These are phyloP conservation scores for Orobanche coerulescens DNA, from an alignment of 257 asterid genomes.

Conservation along the genomic window DNA sequence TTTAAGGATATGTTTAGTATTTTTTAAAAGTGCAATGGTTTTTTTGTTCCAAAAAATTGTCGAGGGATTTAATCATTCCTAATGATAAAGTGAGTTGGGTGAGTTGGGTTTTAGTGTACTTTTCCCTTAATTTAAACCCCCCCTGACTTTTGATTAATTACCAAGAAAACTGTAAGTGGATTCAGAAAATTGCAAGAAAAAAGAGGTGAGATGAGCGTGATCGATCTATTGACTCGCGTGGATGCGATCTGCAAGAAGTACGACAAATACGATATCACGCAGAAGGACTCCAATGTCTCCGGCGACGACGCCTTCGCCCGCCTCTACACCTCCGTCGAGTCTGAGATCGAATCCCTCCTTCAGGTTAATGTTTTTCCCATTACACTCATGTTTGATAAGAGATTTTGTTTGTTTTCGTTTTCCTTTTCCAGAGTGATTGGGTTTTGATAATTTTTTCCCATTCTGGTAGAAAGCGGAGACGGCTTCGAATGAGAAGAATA, in stretches of 20 bases:
- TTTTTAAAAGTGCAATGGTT: too few species aligned
- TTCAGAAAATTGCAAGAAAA: background rate
- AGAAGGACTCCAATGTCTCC: slow-evolving; percentile 67
- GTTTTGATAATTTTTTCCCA: background rate
- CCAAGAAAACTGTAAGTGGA: background rate
- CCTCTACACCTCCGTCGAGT: slow-evolving; percentile 66
- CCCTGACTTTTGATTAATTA: background rate
- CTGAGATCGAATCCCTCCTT: slow-evolving; percentile 82
- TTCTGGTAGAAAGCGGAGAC: slow-evolving; percentile 51
- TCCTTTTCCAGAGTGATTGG: background rate
- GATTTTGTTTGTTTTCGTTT: background rate
- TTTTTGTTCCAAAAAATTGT: too few species aligned
- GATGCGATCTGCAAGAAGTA: slow-evolving; percentile 94
- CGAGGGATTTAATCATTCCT: too few species aligned
- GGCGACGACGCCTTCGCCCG: slow-evolving; percentile 97
- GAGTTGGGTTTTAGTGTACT: too few species aligned
- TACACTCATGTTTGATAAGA: background rate
- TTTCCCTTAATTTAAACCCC: background rate
- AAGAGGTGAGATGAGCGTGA: slow-evolving; percentile 61
- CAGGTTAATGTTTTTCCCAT: slow-evolving; percentile 34
- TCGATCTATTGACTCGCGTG: slow-evolving; percentile 84
- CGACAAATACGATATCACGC: slow-evolving; percentile 83
- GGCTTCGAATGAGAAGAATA: slow-evolving; percentile 47
- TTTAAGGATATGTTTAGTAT: too few species aligned
- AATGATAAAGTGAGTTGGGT: too few species aligned